Conservation (phyloP, 2,329 filamentous ascomycete genomes). For the Xylariales sp. region DNA sequence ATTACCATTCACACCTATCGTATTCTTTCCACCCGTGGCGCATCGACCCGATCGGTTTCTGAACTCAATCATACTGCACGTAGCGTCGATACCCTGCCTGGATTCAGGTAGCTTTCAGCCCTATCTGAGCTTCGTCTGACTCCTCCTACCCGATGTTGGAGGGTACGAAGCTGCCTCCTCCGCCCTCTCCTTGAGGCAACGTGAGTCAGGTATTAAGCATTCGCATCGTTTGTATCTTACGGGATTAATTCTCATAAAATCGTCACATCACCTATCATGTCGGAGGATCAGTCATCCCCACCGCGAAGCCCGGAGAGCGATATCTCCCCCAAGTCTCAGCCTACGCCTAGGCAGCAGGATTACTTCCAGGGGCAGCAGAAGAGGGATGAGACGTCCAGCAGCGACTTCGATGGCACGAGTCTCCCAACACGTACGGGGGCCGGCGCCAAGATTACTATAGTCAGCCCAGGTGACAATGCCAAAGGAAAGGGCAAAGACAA, state of each 20-base stretch:
- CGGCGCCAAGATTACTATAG: background rate
- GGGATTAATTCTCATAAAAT: background rate
- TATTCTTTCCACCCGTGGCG: background rate
- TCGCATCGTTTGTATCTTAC: constrained; percentile 6
- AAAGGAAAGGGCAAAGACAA: constrained; percentile 16
- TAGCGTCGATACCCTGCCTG: background rate
- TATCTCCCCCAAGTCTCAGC: constrained; percentile 23
- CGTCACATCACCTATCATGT: constrained; percentile 17
- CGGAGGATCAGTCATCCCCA: constrained; percentile 16
- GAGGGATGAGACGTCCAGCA: constrained; percentile 10
- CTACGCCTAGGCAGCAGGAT: constrained; percentile 19
- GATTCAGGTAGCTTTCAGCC: background rate
- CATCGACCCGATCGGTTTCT: background rate
- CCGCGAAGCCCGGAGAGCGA: constrained; percentile 22
- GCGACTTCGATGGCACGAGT: background rate
- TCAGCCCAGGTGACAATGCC: constrained; percentile 9
- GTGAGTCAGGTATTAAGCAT: constrained; percentile 31
- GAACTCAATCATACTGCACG: background rate
- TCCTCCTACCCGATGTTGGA: constrained; percentile 30
- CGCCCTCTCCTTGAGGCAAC: constrained; percentile 38
- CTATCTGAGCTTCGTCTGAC: no score
- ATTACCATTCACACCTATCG: background rate
- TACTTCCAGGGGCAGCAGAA: constrained; percentile 20
- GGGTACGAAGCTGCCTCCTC: constrained; percentile 33
- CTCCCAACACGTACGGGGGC: constrained; percentile 4